Evolutionary conservation across 1,284 basidiomycete species (phyloP), one percentile per base, ranked within the genome.

Genomic region (Lentinula novae-zelandiae): DNA sequence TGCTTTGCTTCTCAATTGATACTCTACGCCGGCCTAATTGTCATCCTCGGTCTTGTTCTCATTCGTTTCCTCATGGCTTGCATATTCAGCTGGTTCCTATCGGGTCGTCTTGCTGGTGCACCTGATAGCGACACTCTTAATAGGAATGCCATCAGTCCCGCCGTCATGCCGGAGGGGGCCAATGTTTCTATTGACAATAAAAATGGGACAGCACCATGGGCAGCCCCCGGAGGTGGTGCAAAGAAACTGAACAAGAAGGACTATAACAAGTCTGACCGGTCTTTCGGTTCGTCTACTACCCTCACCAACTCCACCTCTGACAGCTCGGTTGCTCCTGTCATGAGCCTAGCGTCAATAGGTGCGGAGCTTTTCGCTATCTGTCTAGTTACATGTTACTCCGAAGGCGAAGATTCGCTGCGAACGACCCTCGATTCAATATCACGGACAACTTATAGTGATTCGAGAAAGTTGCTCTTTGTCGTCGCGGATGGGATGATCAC

Each of bases 401-500:
- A 99, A 75, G 95, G 95, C 60, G 91, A 94, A 72, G 95, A 95
- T 46, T 95, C 93, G 0, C 82, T 99, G 66, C 82, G 92, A 54
- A 92, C 89, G 2, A 99, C 97, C 0, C 82, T 98, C 61, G 95
- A 98, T 72, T 93, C 94, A 5, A 95, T 99, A 61, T 93, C 95
- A 0, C 77, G 77, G 48, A 98, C 96, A 0, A 89, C 85, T 3
- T 99, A 98, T 74, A 93, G 94, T 7, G 96, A 98, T 74, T 79
- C 84, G 42, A 82, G 96, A 60, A 99, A 99, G 73, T 80, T 99
- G 20, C 75, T 99, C 46, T 97, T 98, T 72, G 82, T 99, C 60
- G 90, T 99, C 7, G 96, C 96, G 40, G 97, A 99, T 73, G 97
- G 97, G 5, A 98, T 99, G 94, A 95, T 99, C 66, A 99, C 96